Evolutionary conservation across 2,329 filamentous ascomycete genomes (phyloP), one percentile per base, ranked within the genome.

Genomic region (Aureobasidium uvarum): DNA sequence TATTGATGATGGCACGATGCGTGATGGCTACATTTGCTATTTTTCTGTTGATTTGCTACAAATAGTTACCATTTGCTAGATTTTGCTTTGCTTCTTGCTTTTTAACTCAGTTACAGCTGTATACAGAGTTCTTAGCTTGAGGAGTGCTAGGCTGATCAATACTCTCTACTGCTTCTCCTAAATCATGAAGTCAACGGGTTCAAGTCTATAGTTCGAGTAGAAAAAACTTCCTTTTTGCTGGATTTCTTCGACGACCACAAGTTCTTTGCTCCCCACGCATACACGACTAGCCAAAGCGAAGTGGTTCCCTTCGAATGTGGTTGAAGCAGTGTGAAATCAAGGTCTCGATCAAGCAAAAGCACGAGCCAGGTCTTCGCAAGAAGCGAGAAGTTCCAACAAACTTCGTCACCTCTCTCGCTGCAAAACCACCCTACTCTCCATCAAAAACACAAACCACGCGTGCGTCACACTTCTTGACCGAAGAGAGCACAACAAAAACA

Each of bases 361-460:
- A 10, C 31, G 50, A 52, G 31, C 50, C 31, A 38, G 38, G 50
- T 38, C 50, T 38, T 31, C 50, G 20, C 50, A 38, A 54, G 36
- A 54, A 38, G 10, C 10, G 18, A 14, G 14, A 38, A 36, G 28
- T 23, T 33, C 2, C 25, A 51, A 18, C 48, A 18, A 18, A 14
- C 31, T 14, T 2, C 31, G 31, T 36, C 4, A 11, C 2, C 33
- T 36, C 18, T 23, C 5, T 20, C 31, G n/a, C 31, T 38, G 31
- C 50, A 36, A 38, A 54, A 54, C 31, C 50, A 23, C 50, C 33
- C 50, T 54, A 54, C 50, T 54, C 50, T 11, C 14, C 50, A 54
- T 54, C 31, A 16, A 54, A 54, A 54, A 38, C 50, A 38, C 50
- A 54, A 20, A 54, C 31, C n/a, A 11, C 50, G 16, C 50, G 33